These are phyloP conservation scores for Polyporus arcularius DNA, from an alignment of 768 basidiomycete species.

Conservation along the genomic window DNA sequence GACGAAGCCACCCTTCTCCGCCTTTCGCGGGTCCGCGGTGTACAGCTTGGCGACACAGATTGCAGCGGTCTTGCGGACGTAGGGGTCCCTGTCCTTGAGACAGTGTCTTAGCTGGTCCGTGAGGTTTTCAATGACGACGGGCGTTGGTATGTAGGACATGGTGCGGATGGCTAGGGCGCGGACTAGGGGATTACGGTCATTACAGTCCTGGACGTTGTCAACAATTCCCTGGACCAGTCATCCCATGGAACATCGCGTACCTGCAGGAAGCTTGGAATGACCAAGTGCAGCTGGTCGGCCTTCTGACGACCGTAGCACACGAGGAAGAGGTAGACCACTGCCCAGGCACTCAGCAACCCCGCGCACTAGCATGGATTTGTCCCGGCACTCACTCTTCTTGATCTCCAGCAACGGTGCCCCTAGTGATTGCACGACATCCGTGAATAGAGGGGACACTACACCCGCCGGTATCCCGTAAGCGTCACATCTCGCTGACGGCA, in stretches of 20 bases:
- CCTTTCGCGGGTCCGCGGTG: constrained; percentile 79
- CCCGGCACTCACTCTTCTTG: constrained; percentile 86
- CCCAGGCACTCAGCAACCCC: neutral
- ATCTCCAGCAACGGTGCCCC: constrained; percentile 96
- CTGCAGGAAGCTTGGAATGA: constrained; percentile 88
- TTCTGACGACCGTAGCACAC: constrained; percentile 95
- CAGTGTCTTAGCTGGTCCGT: constrained; percentile 90
- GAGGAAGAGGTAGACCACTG: constrained; percentile 98
- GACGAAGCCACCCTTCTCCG: constrained; percentile 90
- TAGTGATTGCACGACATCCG: constrained; percentile 93
- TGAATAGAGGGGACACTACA: constrained; percentile 90
- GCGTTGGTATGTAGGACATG: constrained; percentile 98
- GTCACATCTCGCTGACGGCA: neutral
- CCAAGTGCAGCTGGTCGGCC: constrained; percentile 90
- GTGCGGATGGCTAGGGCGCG: constrained; percentile 97
- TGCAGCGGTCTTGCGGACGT: constrained; percentile 97
- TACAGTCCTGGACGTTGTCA: constrained; percentile 72
- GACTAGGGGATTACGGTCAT: constrained; percentile 94
- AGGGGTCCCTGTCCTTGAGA: constrained; percentile 92
- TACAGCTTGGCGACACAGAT: constrained; percentile 98
- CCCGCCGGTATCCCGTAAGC: constrained; percentile 20
- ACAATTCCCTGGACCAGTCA: constrained; percentile 11
- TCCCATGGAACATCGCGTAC: constrained; percentile 41
- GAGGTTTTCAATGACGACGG: constrained; percentile 81
- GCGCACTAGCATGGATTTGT: neutral